Evolutionary conservation across 441 rosid species (phyloP).

Genomic region (Populus hybrid): DNA sequence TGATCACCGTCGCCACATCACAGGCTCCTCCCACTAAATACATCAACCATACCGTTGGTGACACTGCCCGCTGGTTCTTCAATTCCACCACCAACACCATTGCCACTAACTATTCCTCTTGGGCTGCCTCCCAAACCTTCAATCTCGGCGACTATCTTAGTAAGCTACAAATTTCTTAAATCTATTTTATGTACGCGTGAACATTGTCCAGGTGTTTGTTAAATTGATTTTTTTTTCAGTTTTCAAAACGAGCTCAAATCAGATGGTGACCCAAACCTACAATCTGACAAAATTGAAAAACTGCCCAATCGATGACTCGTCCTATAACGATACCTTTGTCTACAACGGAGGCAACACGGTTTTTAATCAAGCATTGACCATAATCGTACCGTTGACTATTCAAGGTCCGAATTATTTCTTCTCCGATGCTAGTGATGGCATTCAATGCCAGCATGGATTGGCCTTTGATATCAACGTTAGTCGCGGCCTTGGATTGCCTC

Average conservation of each 20-base stretch:
- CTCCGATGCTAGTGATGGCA: slow-evolving; percentile 51
- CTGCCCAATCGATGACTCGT: slow-evolving; percentile 43
- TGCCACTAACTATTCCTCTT: slow-evolving; percentile 44
- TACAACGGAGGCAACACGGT: slow-evolving; percentile 38
- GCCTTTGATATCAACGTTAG: slow-evolving; percentile 52
- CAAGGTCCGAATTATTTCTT: slow-evolving; percentile 51
- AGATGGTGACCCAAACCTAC: slow-evolving; percentile 57
- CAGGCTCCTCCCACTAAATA: slow-evolving; percentile 32
- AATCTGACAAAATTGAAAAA: slow-evolving; percentile 43
- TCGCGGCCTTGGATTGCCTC: slow-evolving; percentile 59
- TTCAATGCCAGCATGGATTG: slow-evolving; percentile 52
- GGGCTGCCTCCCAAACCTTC: slow-evolving; percentile 53
- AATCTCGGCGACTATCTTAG: slow-evolving; percentile 62
- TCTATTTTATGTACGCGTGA: not conserved
- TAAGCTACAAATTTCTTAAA: slow-evolving; percentile 22
- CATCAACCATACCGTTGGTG: slow-evolving; percentile 61
- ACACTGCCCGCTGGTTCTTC: slow-evolving; percentile 52
- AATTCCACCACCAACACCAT: slow-evolving; percentile 42
- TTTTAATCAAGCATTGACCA: slow-evolving; percentile 31
- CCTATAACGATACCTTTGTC: slow-evolving; percentile 34
- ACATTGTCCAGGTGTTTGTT: not conserved
- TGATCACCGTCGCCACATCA: slow-evolving; percentile 27
- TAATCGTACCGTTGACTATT: slow-evolving; percentile 45
- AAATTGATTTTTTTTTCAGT: slow-evolving; percentile 22
- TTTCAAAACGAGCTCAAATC: slow-evolving; percentile 52